These are phyloP conservation scores for Clathrospora elynae DNA, from an alignment of 2,329 filamentous ascomycete species.

Conservation along the genomic window DNA sequence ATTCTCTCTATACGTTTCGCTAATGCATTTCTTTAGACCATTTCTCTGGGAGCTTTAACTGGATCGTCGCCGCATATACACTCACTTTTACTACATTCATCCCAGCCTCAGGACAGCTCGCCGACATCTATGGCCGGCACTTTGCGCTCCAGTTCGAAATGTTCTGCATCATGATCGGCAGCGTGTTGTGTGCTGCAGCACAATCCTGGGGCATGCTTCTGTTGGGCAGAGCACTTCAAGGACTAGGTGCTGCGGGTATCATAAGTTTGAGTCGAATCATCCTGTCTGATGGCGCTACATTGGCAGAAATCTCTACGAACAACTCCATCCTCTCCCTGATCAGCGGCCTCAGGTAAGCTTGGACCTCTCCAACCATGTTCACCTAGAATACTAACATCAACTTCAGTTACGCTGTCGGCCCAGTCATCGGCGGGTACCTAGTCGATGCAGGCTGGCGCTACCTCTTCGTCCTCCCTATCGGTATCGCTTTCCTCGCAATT, in stretches of 20 bases:
- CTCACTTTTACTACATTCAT: constrained; percentile 70
- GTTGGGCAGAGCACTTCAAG: constrained; percentile 67
- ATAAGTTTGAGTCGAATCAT: constrained; percentile 66
- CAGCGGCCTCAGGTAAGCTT: constrained; percentile 55
- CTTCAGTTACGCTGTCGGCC: constrained; percentile 62
- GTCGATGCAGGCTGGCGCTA: constrained; percentile 66
- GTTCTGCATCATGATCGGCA: constrained; percentile 60
- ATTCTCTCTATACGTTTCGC: constrained; percentile 6
- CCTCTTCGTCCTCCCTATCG: constrained; percentile 63
- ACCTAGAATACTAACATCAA: background rate
- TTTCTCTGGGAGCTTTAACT: constrained; percentile 59
- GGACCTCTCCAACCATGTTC: background rate
- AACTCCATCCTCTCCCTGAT: constrained; percentile 67
- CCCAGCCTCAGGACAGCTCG: constrained; percentile 67
- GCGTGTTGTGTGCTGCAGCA: constrained; percentile 64
- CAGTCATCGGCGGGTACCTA: constrained; percentile 65
- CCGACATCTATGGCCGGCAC: constrained; percentile 69
- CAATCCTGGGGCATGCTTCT: constrained; percentile 65
- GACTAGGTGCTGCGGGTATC: constrained; percentile 65
- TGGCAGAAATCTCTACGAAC: constrained; percentile 76
- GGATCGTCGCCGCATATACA: constrained; percentile 72
- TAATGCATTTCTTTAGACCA: constrained; percentile 48
- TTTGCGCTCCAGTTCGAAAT: constrained; percentile 62
- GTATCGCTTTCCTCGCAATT: constrained; percentile 53
- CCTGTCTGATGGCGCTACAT: constrained; percentile 67